phyloP scores from a whole-genome alignment of 805 yeast genomes.

The Myxozyma geophila region DNA sequence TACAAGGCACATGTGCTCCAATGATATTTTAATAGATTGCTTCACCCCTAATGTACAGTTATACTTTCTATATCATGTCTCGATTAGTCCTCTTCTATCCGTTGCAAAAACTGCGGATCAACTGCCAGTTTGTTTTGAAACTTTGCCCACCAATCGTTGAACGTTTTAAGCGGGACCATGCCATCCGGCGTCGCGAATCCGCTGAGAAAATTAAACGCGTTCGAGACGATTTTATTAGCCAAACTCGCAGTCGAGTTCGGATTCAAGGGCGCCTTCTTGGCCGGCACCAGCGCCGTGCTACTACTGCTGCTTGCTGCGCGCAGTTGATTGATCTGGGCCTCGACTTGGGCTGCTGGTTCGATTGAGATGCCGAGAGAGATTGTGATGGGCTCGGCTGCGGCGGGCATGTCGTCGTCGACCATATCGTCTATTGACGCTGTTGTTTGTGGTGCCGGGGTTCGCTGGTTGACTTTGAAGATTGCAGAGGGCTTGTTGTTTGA shows the following conservation, averaged over 20 bases:
- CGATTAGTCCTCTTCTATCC: conserved; percentile 40
- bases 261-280: conserved; percentile 42
- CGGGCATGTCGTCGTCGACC: conserved; percentile 54
- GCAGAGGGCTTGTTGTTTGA: conserved; percentile 78
- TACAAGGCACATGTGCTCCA: not conserved
- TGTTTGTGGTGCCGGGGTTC: conserved; percentile 24
- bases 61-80: not conserved
- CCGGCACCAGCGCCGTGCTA: conserved; percentile 41
- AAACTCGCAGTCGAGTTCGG: conserved; percentile 59
- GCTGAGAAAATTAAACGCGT: conserved; percentile 88
- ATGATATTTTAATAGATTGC: not conserved
- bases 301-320: conserved; percentile 41
- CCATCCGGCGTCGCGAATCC: conserved; percentile 84
- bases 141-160: conserved; percentile 91
- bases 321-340: conserved; percentile 56
- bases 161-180: conserved; percentile 82
- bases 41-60: conserved; percentile 8
- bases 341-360: conserved; percentile 75
- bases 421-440: conserved; percentile 54
- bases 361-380: conserved; percentile 83
- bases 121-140: conserved; percentile 74
- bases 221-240: conserved; percentile 86
- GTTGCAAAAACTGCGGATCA: conserved; percentile 81
- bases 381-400: conserved; percentile 47
- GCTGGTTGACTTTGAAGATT: conserved; percentile 75